Percentiles rank a stretch among this genome's conserved stretches.
Conservation (phyloP, 768 basidiomycete species). For the Boletus barrowsii region DNA sequence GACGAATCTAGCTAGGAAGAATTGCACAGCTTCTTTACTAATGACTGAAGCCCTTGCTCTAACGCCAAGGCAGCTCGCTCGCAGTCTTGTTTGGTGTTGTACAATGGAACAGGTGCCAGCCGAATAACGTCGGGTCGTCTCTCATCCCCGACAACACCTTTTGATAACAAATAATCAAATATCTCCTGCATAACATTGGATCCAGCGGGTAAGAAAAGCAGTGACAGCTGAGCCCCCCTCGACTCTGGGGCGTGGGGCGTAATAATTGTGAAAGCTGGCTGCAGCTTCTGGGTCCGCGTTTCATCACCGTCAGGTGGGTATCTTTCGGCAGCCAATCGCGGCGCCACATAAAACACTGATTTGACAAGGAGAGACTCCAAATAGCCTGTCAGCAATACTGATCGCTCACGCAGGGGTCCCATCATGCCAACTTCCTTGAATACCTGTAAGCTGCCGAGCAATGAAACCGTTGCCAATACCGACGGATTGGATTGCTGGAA, state of each 20-base stretch:
- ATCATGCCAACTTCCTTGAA: slow-evolving; percentile 82
- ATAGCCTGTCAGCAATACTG: slow-evolving; percentile 62
- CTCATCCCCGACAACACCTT: slow-evolving; percentile 91
- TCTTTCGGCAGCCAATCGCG: slow-evolving; percentile 30
- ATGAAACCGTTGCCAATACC: slow-evolving; percentile 71
- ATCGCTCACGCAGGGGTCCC: slow-evolving; percentile 62
- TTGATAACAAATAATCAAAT: slow-evolving; percentile 52
- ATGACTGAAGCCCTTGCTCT: slow-evolving; percentile 52
- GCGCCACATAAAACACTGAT: slow-evolving; percentile 62
- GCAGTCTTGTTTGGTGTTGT: slow-evolving; percentile 80
- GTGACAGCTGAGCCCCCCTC: slow-evolving; percentile 85
- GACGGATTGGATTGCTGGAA: slow-evolving; percentile 97
- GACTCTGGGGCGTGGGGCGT: slow-evolving; percentile 67
- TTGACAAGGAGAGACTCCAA: slow-evolving; percentile 62
- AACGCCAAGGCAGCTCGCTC: slow-evolving; percentile 63
- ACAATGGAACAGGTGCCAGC: slow-evolving; percentile 81
- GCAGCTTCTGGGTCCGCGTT: slow-evolving; percentile 4
- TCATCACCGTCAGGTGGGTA: slow-evolving; percentile 26
- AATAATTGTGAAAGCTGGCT: slow-evolving; percentile 83
- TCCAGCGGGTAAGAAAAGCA: slow-evolving; percentile 65
- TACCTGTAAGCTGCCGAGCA: slow-evolving; percentile 79
- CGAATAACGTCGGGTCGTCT: slow-evolving; percentile 90
- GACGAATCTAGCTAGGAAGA: slow-evolving; percentile 4
- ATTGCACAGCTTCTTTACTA: slow-evolving; percentile 8
- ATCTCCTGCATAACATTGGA: slow-evolving; percentile 69